phyloP scores from a whole-genome alignment of 345 rosid species.

The Limnanthes douglasii region DNA sequence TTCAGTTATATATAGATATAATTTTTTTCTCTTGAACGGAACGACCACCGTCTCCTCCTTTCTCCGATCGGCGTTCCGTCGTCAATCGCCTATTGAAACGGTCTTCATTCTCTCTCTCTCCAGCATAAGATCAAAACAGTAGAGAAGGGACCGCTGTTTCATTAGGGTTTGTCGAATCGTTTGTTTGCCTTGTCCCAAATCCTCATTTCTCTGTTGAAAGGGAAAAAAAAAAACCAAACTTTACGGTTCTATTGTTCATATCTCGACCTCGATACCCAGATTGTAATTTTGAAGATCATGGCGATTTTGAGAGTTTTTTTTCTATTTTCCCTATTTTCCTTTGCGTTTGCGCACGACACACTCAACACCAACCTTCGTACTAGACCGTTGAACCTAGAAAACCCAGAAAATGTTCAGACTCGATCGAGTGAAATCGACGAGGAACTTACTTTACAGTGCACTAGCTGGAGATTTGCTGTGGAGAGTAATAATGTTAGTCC shows the following conservation, averaged over 20 bases:
- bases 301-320: constrained; percentile 16
- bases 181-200: background rate
- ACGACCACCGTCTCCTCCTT: no score
- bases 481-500: constrained; percentile 73
- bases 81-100: no score
- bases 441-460: constrained; percentile 41
- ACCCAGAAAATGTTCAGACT: constrained; percentile 19
- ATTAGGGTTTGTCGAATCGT: no score
- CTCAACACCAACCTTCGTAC: constrained; percentile 26
- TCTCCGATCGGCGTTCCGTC: no score
- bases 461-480: constrained; percentile 83
- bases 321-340: constrained; percentile 17
- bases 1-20: no score
- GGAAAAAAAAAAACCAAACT: background rate
- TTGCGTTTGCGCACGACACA: constrained; percentile 22
- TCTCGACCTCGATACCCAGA: no score
- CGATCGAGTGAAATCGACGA: constrained; percentile 18
- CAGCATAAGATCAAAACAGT: no score
- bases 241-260: background rate
- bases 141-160: no score
- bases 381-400: constrained; percentile 45
- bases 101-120: no score
- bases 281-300: constrained; percentile 17
- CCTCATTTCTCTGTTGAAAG: background rate
- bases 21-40: no score